Conservation (phyloP, 108 stramenopile species). For the Cyclotella atomus region DNA sequence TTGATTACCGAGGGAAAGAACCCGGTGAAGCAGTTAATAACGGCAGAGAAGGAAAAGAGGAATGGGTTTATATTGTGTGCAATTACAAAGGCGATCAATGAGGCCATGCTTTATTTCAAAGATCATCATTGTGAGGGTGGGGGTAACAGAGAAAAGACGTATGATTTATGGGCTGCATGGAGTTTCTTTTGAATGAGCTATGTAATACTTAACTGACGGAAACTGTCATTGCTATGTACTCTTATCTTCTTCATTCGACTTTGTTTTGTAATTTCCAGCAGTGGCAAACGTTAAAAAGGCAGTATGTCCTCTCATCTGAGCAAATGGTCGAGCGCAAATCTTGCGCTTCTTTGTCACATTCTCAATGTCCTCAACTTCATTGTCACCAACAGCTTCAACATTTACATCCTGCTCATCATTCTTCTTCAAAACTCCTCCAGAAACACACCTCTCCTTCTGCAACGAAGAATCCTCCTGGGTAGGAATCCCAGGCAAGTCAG, state of each 20-base stretch:
- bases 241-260: too few species aligned
- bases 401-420: too few species aligned
- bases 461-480: constrained; percentile 27
- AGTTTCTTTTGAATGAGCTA: too few species aligned
- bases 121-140: constrained; percentile 39
- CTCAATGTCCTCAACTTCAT: constrained; percentile 16
- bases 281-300: constrained; percentile 97
- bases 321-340: constrained; percentile 77
- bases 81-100: constrained; percentile 54
- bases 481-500: constrained; percentile 49
- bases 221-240: too few species aligned
- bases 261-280: too few species aligned
- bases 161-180: constrained; percentile 38
- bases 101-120: constrained; percentile 54
- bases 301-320: constrained; percentile 94
- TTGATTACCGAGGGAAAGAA: constrained; percentile 4
- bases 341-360: constrained; percentile 23
- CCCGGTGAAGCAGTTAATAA: constrained; percentile 11
- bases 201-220: too few species aligned
- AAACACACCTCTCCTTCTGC: constrained; percentile 26
- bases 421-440: constrained; percentile 29
- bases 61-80: constrained; percentile 60
- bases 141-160: constrained; percentile 29
- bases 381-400: constrained; percentile 9
- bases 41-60: constrained; percentile 29